Conservation (phyloP, 2,329 filamentous ascomycete species). For the Fusarium staphyleae region DNA sequence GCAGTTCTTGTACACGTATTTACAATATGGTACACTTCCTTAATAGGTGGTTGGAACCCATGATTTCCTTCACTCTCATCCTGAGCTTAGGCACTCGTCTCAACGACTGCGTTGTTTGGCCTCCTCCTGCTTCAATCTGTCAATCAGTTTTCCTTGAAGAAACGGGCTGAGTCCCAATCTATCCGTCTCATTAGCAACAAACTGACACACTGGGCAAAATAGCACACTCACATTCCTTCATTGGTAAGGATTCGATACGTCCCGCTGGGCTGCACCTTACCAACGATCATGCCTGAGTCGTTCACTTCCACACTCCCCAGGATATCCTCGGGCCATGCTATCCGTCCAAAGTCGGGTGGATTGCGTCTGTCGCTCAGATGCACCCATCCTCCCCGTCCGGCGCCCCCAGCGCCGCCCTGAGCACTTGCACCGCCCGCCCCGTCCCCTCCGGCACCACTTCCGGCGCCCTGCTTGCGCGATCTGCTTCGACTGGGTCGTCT, state of each 20-base stretch:
- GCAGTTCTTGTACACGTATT: conserved; percentile 1
- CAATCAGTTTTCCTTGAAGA: conserved; percentile 60
- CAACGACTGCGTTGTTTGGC: conserved; percentile 43
- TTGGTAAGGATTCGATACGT: conserved; percentile 71
- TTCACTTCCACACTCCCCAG: conserved; percentile 72
- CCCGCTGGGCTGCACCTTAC: conserved; percentile 65
- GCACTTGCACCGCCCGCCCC: conserved; percentile 63
- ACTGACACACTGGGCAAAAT: background rate
- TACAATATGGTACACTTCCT: conserved; percentile 17
- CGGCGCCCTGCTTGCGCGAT: conserved; percentile 47
- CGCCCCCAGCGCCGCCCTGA: conserved; percentile 69
- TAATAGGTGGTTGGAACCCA: too few species aligned
- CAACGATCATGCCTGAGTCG: conserved; percentile 62
- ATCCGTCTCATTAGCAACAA: conserved; percentile 29
- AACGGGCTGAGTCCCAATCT: conserved; percentile 51
- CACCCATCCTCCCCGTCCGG: conserved; percentile 66
- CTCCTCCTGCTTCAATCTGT: conserved; percentile 61
- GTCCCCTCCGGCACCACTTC: conserved; percentile 50
- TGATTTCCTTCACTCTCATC: too few species aligned
- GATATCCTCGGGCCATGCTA: conserved; percentile 75
- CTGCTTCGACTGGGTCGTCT: conserved; percentile 47
- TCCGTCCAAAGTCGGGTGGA: conserved; percentile 71
- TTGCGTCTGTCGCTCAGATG: conserved; percentile 71
- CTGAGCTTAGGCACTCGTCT: too few species aligned
- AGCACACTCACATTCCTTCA: conserved; percentile 68